Evolutionary conservation across 2,329 filamentous ascomycete genomes (phyloP), one percentile per base, ranked within the genome.

Genomic region (Leptodontidium sp.): DNA sequence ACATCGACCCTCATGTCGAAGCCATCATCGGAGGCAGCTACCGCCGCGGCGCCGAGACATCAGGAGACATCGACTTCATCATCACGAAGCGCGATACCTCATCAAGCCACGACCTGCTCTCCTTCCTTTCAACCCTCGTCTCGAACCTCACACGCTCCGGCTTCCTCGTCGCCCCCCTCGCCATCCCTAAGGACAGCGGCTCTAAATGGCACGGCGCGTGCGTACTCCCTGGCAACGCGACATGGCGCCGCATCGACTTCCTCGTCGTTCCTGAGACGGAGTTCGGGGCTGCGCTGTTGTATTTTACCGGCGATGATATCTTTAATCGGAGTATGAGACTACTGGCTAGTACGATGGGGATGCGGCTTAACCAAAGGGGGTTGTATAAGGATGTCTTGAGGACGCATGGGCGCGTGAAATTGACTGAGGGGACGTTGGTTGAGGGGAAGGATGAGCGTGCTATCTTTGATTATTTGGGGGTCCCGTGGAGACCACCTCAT

Each of bases 251-350:
- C 1, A 91, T 98, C 70, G 94, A 98, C 77, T 86, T 98, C 24
- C 82, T 98, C 1, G 86, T 97, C 4, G 94, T 97, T 0, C 94
- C 94, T 0, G 89, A 90, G 73, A 83, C 87, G 1, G 90, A 97
- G 79, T 85, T 93, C 62, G 95, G 95, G 1, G 94, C 93, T 0
- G 94, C 94, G 0, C 78, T 98, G 70, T 86, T 98, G n/a, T 98
- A 98, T 77, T 98, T 98, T 77, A 98, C 95, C 0, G 95, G 95
- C 0, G 96, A 98, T 74, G 94, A 97, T 77, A 91, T 97, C 43
- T 98, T 98, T 82, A 98, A 98, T 79, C 85, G 94, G 17, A 97
- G 93, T 76, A 87, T 98, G 78, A 83, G 95, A 71, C 81, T 97
- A 17, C 79, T 98, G 71, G 93, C 94, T 15, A 88, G 89, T 49